A percentile compares a stretch with the other conserved stretches of the same genome.
Evolutionary conservation across 371 early-diverging fungal species (phyloP).

Genomic region (Phascolomyces articulosus): DNA sequence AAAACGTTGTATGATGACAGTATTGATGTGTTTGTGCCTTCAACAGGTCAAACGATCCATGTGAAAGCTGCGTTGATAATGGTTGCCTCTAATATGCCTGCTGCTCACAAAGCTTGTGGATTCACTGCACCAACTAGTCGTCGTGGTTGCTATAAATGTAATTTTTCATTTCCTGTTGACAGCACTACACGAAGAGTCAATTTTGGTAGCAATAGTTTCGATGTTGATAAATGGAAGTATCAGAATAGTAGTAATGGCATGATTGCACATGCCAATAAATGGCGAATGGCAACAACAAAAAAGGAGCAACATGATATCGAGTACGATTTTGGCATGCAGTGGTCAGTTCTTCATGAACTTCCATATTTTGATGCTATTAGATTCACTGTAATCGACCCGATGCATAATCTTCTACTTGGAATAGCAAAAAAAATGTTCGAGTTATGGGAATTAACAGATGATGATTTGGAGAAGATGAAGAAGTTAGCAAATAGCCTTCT

Average conservation of each 20-base stretch:
- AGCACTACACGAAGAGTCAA: background rate
- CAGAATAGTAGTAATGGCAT: background rate
- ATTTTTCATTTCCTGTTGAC: background rate
- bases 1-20: background rate
- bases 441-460: background rate
- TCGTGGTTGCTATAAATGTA: constrained; percentile 12
- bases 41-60: background rate
- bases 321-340: constrained; percentile 9
- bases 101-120: constrained; percentile 11
- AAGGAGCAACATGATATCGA: background rate
- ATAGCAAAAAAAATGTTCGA: constrained; percentile 2
- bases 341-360: constrained; percentile 10
- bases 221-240: background rate
- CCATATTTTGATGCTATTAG: constrained; percentile 18
- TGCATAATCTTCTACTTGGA: constrained; percentile 18
- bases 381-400: constrained; percentile 12
- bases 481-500: background rate
- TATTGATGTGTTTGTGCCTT: background rate
- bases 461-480: background rate
- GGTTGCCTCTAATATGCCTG: constrained; percentile 15
- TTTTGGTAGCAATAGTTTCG: background rate
- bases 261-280: background rate
- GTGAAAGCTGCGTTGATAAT: constrained; percentile 14
- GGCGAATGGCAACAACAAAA: background rate
- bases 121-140: constrained; percentile 6